Evolutionary conservation across 139 green algal species (phyloP).

Genomic region (Mesotaenium endlicherianum): DNA sequence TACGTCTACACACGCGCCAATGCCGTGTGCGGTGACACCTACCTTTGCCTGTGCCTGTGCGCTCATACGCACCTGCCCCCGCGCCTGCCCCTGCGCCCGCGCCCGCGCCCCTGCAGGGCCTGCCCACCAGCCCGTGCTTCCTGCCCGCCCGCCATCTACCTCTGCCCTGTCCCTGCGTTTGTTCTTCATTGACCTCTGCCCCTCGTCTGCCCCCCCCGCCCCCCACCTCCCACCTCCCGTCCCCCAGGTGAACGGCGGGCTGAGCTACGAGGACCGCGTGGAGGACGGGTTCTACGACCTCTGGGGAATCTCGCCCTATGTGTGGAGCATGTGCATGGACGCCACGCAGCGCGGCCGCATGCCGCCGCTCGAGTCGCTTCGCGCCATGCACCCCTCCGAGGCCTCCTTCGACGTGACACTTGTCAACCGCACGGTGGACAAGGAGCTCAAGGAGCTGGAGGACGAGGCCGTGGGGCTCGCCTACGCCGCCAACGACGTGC

Average conservation of each 20-base stretch:
- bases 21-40: too few species aligned
- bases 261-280: slow-evolving; percentile 22
- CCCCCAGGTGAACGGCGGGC: slow-evolving; percentile 18
- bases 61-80: too few species aligned
- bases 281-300: slow-evolving; percentile 32
- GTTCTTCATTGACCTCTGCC: background rate
- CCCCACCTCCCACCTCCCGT: background rate
- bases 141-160: too few species aligned
- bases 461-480: background rate
- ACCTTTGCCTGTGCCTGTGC: too few species aligned
- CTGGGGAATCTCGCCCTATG: slow-evolving; percentile 18
- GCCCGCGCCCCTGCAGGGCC: too few species aligned
- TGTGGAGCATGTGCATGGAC: slow-evolving; percentile 10
- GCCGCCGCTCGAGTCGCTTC: slow-evolving; percentile 13
- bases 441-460: slow-evolving; percentile 2
- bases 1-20: background rate
- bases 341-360: slow-evolving; percentile 11
- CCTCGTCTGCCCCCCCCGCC: background rate
- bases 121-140: too few species aligned
- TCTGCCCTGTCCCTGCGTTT: too few species aligned
- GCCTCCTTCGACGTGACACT: slow-evolving; percentile 27
- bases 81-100: too few species aligned
- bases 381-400: slow-evolving; percentile 3
- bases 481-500: slow-evolving; percentile 2
- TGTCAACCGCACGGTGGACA: slow-evolving; percentile 3